Base-by-base conservation (phyloP, 2,329 filamentous ascomycete species). In the Penicillium oxalicum region DNA sequence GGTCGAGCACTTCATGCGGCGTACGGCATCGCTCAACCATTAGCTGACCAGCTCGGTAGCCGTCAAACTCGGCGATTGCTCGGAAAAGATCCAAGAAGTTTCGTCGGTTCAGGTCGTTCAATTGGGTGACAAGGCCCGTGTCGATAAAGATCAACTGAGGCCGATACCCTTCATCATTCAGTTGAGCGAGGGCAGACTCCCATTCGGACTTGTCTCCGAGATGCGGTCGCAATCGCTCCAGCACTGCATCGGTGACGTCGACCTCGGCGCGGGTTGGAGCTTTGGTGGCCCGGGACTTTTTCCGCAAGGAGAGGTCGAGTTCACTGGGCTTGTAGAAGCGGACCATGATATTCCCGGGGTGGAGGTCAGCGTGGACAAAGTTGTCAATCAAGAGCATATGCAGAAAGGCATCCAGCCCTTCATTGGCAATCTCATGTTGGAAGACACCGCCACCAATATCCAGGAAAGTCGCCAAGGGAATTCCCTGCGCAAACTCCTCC, bases 261-360 rank as follows among this genome's bases (percentile, higher is more conserved):
- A 77, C 76, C 24, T 80, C 77, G 7, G 78, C 74, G 35, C 78
- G 63, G 1, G 73, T 68, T 34, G 74, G 69, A 11, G 69, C 70
- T 53, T 71, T 62, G 1, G 64, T 67, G 6, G 70, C 68, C 25
- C 65, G 68, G 3, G 67, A 71, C 47, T 75, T 68, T 24, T 69
- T 67, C 35, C 66, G 67, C 4, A 84, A 71, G 24, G 76, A 74
- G 1, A 94, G 73, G 42, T 86, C 81, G 0, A 91, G 80, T 52
- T 84, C 79, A 11, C 83, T 82, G 0, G 91, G 83, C 61, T 91
- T 84, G 70, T 97, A 96, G 74, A 98, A 98, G 54, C 94, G 89
- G 40, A 98, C 91, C 91, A 98, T 97, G 71, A 98, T 97, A 67
- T 98, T 98, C 26, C 93, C 93, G 0, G 93, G 93, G 65, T 98